A percentile compares a stretch with the other conserved stretches of the same genome.
Evolutionary conservation across 192 early-diverging fungal species (phyloP).

Genomic region (Coemansia sp.): DNA sequence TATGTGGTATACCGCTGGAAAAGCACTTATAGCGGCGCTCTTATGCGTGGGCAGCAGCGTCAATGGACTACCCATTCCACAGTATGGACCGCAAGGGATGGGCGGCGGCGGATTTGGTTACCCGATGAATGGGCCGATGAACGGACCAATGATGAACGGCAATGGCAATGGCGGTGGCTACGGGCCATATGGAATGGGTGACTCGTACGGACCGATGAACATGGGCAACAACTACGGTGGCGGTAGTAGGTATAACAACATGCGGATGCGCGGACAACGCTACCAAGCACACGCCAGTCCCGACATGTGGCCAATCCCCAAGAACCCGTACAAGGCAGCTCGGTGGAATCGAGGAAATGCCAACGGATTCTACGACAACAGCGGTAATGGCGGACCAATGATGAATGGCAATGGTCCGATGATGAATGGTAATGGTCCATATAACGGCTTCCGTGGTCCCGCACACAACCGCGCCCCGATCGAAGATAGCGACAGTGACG

Average conservation of each 20-base stretch:
- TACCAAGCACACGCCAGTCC: constrained; percentile 39
- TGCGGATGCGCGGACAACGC: constrained; percentile 39
- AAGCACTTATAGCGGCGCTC: constrained; percentile 10
- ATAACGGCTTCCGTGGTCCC: constrained; percentile 4
- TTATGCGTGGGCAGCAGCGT: constrained; percentile 1
- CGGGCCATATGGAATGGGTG: constrained; percentile 29
- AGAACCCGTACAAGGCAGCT: constrained; percentile 41
- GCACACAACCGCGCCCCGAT: constrained; percentile 42
- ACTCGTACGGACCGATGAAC: constrained; percentile 31
- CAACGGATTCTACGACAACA: constrained; percentile 19
- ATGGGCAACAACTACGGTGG: constrained; percentile 19
- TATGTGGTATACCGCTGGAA: constrained; percentile 15
- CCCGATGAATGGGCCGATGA: constrained; percentile 20
- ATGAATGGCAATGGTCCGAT: constrained; percentile 18
- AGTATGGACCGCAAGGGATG: constrained; percentile 43
- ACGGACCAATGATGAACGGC: constrained; percentile 20
- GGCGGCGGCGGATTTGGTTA: constrained; percentile 30
- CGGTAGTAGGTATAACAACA: constrained; percentile 15
- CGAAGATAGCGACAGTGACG: constrained; percentile 15
- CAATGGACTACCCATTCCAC: constrained; percentile 21
- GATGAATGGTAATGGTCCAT: constrained; percentile 16
- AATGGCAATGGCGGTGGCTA: constrained; percentile 7
- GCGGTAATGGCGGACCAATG: constrained; percentile 5
- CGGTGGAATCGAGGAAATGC: constrained; percentile 21
- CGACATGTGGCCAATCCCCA: constrained; percentile 48